Percentiles rank a stretch among this genome's conserved stretches.
Conservation (phyloP, 2,329 filamentous ascomycete genomes). For the Septoria linicola region DNA sequence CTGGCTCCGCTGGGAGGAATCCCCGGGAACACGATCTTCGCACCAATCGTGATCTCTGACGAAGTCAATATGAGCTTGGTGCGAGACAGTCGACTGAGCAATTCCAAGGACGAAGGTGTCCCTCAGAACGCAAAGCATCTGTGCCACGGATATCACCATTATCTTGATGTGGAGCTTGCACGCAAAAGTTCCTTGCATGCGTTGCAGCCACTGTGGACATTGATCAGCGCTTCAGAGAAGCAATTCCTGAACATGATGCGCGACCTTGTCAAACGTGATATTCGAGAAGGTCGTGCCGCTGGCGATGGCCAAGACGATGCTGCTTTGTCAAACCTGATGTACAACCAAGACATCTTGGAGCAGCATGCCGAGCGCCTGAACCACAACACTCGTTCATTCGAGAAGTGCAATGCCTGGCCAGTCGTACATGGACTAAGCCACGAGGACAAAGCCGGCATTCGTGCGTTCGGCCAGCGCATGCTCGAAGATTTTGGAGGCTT, state of each 20-base stretch:
- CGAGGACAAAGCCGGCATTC: background rate
- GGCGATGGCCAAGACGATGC: background rate
- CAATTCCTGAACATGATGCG: constrained; percentile 8
- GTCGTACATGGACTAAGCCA: background rate
- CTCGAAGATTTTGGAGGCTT: background rate
- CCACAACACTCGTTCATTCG: background rate
- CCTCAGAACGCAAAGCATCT: constrained; percentile 6
- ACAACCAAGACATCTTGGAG: constrained; percentile 1
- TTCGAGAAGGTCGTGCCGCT: background rate
- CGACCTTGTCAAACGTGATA: constrained; percentile 1
- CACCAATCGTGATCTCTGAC: background rate
- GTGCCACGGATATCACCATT: background rate
- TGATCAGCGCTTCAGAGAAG: background rate
- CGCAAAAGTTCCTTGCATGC: constrained; percentile 2
- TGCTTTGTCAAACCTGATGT: background rate
- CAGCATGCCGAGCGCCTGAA: background rate
- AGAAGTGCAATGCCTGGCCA: background rate
- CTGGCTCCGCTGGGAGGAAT: background rate
- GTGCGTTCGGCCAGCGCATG: background rate
- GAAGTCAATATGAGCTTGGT: background rate
- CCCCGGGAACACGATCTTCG: constrained; percentile 1
- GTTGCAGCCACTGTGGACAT: background rate
- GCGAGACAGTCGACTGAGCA: too few species aligned
- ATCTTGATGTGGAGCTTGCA: background rate
- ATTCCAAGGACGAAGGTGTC: background rate